Conservation (phyloP, 352 stramenopile species). For the Peronospora destructor region DNA sequence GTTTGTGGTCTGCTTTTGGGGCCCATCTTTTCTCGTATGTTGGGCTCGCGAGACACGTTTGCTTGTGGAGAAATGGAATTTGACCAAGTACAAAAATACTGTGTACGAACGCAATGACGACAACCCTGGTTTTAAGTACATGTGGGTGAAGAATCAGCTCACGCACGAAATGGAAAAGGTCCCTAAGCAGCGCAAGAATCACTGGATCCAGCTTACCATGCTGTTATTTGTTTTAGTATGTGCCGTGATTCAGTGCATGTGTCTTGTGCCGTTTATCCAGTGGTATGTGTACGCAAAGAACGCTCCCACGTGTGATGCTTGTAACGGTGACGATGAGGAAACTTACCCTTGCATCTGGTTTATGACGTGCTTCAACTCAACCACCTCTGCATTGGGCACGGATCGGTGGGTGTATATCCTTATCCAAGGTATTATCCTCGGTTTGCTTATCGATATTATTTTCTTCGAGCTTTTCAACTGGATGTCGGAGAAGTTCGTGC, state of each 20-base stretch:
- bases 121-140: conserved; percentile 81
- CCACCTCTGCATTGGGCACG: conserved; percentile 62
- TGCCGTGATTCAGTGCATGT: conserved; percentile 73
- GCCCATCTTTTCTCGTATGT: conserved; percentile 71
- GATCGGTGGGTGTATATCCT: conserved; percentile 88
- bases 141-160: conserved; percentile 81
- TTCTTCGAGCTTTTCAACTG: conserved; percentile 87
- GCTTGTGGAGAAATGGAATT: conserved; percentile 84
- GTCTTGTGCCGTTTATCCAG: conserved; percentile 82
- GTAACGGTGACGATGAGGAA: conserved; percentile 34
- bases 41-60: conserved; percentile 85
- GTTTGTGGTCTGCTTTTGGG: conserved; percentile 75
- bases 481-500: conserved; percentile 82
- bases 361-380: conserved; percentile 74
- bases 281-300: conserved; percentile 89
- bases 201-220: conserved; percentile 84
- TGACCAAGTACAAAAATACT: conserved; percentile 85
- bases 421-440: conserved; percentile 73
- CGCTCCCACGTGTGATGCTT: conserved; percentile 58
- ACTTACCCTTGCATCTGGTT: conserved; percentile 75
- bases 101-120: conserved; percentile 85
- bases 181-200: conserved; percentile 74
- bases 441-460: conserved; percentile 84
- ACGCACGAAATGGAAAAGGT: conserved; percentile 87
- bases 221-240: conserved; percentile 74